Evolutionary conservation across 164 flowering plant genomes (phyloP).

Genomic region (Annona squamosa): DNA sequence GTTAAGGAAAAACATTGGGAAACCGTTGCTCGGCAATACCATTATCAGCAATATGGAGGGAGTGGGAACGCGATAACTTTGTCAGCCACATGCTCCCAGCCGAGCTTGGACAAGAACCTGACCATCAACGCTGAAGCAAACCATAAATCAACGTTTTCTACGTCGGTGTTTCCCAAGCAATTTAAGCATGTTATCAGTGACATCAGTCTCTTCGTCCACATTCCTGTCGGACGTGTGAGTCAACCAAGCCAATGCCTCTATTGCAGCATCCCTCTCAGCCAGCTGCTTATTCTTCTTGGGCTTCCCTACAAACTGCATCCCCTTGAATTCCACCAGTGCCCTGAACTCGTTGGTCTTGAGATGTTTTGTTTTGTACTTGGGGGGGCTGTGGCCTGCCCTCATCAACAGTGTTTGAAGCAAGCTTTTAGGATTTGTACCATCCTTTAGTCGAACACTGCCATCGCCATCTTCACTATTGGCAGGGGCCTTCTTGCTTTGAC

Average conservation of each 20-base stretch:
- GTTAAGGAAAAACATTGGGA: too few relatives aligned
- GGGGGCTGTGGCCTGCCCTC: conserved; percentile 96
- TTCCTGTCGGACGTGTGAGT: conserved; percentile 77
- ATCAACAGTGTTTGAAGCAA: conserved; percentile 83
- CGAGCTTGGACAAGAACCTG: neutral
- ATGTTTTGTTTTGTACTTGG: conserved; percentile 91
- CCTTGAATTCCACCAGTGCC: conserved; percentile 90
- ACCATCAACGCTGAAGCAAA: neutral
- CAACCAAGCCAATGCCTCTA: conserved; percentile 92
- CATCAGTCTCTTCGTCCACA: conserved; percentile 35
- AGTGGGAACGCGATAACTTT: neutral
- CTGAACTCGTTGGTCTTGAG: conserved; percentile 90
- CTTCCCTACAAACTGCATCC: conserved; percentile 97
- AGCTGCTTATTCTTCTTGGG: conserved; percentile 86
- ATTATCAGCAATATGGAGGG: neutral
- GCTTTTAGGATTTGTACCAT: conserved; percentile 90
- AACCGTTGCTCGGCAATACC: neutral
- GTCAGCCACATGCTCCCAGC: neutral
- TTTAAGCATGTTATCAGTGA: conserved; percentile 88
- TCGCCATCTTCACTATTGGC: conserved; percentile 24
- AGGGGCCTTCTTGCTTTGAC: conserved; percentile 60
- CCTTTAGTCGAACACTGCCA: conserved; percentile 44
- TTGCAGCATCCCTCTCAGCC: conserved; percentile 93
- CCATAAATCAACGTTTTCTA: conserved; percentile 19
- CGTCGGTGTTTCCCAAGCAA: conserved; percentile 65